A percentile compares a stretch with the other conserved stretches of the same genome.
phyloP scores from a whole-genome alignment of 1,284 basidiomycete species.

The Baeospora myosura region DNA sequence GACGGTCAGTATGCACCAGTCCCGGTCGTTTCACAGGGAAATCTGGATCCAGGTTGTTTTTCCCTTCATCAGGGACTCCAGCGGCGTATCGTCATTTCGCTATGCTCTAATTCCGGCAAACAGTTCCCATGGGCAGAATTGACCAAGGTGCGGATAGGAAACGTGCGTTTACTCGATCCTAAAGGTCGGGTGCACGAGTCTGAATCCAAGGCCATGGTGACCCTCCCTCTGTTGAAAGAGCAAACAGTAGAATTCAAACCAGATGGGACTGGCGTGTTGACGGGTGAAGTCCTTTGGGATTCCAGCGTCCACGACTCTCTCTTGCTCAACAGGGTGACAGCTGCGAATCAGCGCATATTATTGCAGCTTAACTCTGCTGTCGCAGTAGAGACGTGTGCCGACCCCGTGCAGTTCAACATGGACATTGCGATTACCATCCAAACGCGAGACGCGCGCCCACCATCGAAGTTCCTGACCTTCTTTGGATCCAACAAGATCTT shows the following conservation, averaged over 20 bases:
- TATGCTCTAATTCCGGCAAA: conserved; percentile 84
- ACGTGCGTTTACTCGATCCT: conserved; percentile 77
- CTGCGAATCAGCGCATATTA: conserved; percentile 71
- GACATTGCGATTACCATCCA: conserved; percentile 86
- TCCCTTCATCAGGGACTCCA: conserved; percentile 91
- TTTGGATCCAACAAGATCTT: conserved; percentile 72
- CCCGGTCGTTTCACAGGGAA: conserved; percentile 72
- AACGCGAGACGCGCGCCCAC: conserved; percentile 78
- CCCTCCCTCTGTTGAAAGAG: conserved; percentile 67
- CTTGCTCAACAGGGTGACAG: conserved; percentile 81
- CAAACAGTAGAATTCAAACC: conserved; percentile 68
- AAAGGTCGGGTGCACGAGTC: conserved; percentile 79
- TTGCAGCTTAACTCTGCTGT: conserved; percentile 75
- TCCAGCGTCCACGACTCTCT: conserved; percentile 85
- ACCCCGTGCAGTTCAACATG: conserved; percentile 80
- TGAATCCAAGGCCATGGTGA: conserved; percentile 57
- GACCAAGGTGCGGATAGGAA: conserved; percentile 71
- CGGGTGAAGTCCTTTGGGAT: conserved; percentile 83
- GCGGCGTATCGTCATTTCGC: conserved; percentile 67
- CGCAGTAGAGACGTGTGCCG: conserved; percentile 75
- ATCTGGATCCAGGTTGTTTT: conserved; percentile 81
- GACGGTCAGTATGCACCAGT: conserved; percentile 83
- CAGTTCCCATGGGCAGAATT: conserved; percentile 84
- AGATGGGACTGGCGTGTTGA: conserved; percentile 73
- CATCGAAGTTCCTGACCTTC: conserved; percentile 68